These are phyloP conservation scores for Malassezia sympodialis DNA, from an alignment of 1,284 basidiomycete genomes.

Conservation along the genomic window DNA sequence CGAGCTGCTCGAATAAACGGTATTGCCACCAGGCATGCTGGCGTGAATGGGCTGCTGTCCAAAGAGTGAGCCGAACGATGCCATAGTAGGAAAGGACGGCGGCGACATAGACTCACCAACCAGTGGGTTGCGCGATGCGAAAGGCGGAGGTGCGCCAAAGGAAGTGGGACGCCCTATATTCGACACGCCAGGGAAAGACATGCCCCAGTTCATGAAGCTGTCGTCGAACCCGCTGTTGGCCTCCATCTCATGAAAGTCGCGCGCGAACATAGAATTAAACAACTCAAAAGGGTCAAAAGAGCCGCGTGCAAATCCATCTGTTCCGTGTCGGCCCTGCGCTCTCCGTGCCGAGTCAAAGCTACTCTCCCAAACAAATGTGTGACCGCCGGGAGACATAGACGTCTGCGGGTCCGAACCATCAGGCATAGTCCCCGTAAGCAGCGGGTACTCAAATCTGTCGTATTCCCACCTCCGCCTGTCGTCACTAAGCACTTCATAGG, in stretches of 20 bases:
- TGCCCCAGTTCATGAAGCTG: neutral
- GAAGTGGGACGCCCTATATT: constrained; percentile 1
- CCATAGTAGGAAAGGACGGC: constrained; percentile 3
- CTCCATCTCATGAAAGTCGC: constrained; percentile 19
- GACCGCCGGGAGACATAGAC: constrained; percentile 12
- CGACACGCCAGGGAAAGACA: neutral
- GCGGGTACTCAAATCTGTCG: constrained; percentile 21
- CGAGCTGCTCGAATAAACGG: neutral
- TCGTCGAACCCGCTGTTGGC: neutral
- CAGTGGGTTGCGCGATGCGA: neutral
- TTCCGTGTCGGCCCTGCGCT: constrained; percentile 24
- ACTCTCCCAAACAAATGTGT: constrained; percentile 37
- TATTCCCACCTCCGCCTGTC: constrained; percentile 29
- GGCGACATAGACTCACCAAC: constrained; percentile 2
- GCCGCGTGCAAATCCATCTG: constrained; percentile 17
- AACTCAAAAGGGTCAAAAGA: constrained; percentile 36
- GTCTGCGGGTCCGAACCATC: constrained; percentile 24
- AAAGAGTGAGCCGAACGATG: constrained; percentile 1
- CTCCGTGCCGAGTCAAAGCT: constrained; percentile 37
- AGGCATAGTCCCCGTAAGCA: constrained; percentile 16
- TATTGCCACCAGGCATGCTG: neutral
- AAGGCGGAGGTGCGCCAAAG: constrained; percentile 2
- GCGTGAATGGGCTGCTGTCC: constrained; percentile 10
- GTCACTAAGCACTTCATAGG: constrained; percentile 39
- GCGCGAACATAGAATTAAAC: constrained; percentile 41